Percentiles rank a stretch among this genome's conserved stretches.
These are phyloP conservation scores for Solanum sejunctum DNA, from an alignment of 257 asterid genomes.

Conservation along the genomic window DNA sequence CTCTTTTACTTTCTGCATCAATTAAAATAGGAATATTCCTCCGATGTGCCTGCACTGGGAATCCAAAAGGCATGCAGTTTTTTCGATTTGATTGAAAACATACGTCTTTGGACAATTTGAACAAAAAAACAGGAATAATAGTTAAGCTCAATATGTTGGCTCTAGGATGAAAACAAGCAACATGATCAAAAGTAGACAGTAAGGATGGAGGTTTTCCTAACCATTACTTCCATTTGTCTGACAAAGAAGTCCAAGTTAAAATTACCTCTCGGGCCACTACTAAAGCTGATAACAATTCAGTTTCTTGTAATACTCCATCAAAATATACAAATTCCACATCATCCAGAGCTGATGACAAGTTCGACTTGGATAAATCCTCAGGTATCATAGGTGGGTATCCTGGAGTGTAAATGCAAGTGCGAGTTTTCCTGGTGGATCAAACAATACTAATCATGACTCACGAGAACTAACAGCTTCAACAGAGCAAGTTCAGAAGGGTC, in stretches of 20 bases:
- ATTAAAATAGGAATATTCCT: conserved; percentile 74
- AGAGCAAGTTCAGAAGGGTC: not conserved
- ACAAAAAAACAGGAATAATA: not conserved
- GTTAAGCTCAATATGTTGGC: not conserved
- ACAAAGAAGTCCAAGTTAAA: not conserved
- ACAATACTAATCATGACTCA: not conserved
- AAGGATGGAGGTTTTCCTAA: not conserved
- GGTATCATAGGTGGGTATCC: conserved; percentile 91
- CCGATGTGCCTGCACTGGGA: conserved; percentile 87
- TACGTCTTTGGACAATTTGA: not conserved
- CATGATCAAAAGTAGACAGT: not conserved
- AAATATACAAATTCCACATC: conserved; percentile 65
- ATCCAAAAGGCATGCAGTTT: conserved; percentile 24
- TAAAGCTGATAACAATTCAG: conserved; percentile 32
- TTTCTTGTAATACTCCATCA: conserved; percentile 75
- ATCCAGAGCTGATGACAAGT: conserved; percentile 50
- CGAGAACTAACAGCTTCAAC: not conserved
- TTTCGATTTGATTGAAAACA: not conserved
- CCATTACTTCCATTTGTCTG: not conserved
- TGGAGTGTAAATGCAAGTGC: conserved; percentile 94
- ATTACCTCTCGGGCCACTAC: conserved; percentile 79
- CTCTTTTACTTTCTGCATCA: conserved; percentile 89
- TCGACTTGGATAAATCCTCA: conserved; percentile 53
- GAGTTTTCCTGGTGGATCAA: conserved; percentile 63
- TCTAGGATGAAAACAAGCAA: not conserved